Evolutionary conservation across 2,329 filamentous ascomycete genomes (phyloP), one percentile per base, ranked within the genome.

Genomic region (Chaetothyriales sp.): DNA sequence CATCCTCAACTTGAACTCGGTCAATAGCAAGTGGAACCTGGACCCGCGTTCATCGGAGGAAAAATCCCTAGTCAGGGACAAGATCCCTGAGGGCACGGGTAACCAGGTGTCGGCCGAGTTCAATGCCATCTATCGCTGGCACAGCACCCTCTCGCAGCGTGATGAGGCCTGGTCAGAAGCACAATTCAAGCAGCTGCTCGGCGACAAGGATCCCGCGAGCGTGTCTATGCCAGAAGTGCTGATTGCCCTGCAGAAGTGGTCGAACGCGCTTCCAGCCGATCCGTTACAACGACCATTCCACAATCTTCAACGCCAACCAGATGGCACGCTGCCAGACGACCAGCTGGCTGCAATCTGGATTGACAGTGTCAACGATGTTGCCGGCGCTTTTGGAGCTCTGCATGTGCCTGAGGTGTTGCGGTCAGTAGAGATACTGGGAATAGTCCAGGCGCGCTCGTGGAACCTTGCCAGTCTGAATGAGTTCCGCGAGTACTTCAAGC

Each of bases 51-150:
- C 73, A n/a, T 73, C 79, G 0, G 76, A 80, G 43, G 71, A 65
- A 58, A 75, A 73, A 52, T 64, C 70, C 2, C 54, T 68, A 8
- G 60, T 68, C 49, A 63, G 65, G 3, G 65, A 73, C 20, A 72
- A 72, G 5, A 70, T 75, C 1, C 68, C 73, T 0, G 68, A 77
- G 45, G 80, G 77, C 1, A 71, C 78, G 2, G 80, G 80, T 10
- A 84, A 84, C 59, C 78, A 83, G 57, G 79, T 83, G 45, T 80
- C 76, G 43, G 79, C 78, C 2, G 80, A 84, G 62, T 84, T 84
- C 65, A 83, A 83, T 53, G 67, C 83, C 25, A 68, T 83, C 1
- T 84, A 84, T 60, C 70, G 80, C 22, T 84, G 78, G 71, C 80
- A 84, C 63, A 77, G 74, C 1, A 75, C 73, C 43, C 75, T 82